Conservation (phyloP, 2,329 filamentous ascomycete genomes). For the Fusarium multiceps region DNA sequence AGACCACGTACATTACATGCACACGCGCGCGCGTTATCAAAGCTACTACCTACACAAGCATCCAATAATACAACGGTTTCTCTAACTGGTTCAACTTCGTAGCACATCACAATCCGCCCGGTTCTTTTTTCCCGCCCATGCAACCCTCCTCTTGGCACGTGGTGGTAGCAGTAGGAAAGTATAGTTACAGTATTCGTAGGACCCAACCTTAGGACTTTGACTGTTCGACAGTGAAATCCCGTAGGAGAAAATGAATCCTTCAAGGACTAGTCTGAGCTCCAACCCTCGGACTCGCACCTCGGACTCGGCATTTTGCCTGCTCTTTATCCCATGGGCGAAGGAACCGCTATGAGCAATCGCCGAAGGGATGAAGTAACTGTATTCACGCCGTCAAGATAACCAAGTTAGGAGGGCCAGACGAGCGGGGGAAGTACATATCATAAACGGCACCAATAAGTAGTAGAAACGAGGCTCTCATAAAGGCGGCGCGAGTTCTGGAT, state of each 20-base stretch:
- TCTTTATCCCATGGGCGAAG: not conserved
- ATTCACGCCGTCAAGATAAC: not conserved
- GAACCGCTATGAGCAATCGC: conserved; percentile 11
- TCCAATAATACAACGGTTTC: conserved; percentile 14
- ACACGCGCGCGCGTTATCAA: not conserved
- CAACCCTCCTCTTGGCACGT: conserved; percentile 27
- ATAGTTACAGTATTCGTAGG: not conserved
- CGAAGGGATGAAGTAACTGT: not conserved
- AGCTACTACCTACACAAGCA: not conserved
- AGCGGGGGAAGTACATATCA: conserved; percentile 4
- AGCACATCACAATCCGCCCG: conserved; percentile 12
- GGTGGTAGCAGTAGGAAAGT: conserved; percentile 9
- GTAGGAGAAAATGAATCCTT: not conserved
- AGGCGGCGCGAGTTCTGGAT: conserved; percentile 18
- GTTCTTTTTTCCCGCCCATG: conserved; percentile 12
- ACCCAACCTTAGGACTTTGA: not conserved
- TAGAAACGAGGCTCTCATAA: conserved; percentile 15
- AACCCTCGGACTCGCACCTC: not conserved
- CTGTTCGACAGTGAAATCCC: not conserved
- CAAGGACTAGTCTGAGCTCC: not conserved
- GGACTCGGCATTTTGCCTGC: not conserved
- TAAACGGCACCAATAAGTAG: conserved; percentile 8
- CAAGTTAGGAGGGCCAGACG: not conserved
- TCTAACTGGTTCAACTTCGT: conserved; percentile 5
- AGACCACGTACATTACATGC: conserved; percentile 6